Percentiles rank a stretch among this genome's conserved stretches.
Conservation (phyloP, 768 basidiomycete genomes). For the Kwoniella sp. region DNA sequence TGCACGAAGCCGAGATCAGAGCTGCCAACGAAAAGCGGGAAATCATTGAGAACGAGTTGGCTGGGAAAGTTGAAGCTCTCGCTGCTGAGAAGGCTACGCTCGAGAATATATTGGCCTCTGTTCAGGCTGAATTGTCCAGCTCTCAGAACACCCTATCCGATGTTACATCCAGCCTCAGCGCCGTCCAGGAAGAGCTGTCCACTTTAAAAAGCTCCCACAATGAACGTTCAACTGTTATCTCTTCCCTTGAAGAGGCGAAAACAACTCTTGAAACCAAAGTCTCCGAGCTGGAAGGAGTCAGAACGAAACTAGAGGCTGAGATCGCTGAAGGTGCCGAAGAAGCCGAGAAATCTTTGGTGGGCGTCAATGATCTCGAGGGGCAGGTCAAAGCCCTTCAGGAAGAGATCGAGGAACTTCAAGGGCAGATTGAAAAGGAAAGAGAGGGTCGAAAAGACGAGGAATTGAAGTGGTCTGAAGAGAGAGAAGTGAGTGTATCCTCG, state of each 20-base stretch:
- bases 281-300: conserved; percentile 12
- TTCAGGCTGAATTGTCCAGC: conserved; percentile 5
- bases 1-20: conserved; percentile 21
- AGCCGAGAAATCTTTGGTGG: conserved; percentile 20
- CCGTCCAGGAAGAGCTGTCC: conserved; percentile 20
- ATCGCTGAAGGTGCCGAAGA: conserved; percentile 24
- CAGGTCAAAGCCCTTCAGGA: conserved; percentile 15
- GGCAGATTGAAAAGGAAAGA: conserved; percentile 5
- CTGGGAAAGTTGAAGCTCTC: conserved; percentile 17
- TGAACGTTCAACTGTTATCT: neutral
- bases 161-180: conserved; percentile 10
- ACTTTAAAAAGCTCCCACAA: conserved; percentile 2
- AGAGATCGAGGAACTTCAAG: conserved; percentile 18
- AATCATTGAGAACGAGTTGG: conserved; percentile 10
- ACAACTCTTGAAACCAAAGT: conserved; percentile 9
- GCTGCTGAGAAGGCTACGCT: conserved; percentile 15
- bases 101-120: neutral
- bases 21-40: conserved; percentile 24
- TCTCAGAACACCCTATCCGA: conserved; percentile 15
- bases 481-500: conserved; percentile 22
- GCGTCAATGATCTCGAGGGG: conserved; percentile 12
- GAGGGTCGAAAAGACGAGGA: conserved; percentile 7
- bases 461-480: conserved; percentile 12
- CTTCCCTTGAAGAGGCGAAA: conserved; percentile 3
- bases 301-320: conserved; percentile 20